These are phyloP conservation scores for Pleurostoma richardsiae DNA, from an alignment of 2,329 filamentous ascomycete species.

Conservation along the genomic window DNA sequence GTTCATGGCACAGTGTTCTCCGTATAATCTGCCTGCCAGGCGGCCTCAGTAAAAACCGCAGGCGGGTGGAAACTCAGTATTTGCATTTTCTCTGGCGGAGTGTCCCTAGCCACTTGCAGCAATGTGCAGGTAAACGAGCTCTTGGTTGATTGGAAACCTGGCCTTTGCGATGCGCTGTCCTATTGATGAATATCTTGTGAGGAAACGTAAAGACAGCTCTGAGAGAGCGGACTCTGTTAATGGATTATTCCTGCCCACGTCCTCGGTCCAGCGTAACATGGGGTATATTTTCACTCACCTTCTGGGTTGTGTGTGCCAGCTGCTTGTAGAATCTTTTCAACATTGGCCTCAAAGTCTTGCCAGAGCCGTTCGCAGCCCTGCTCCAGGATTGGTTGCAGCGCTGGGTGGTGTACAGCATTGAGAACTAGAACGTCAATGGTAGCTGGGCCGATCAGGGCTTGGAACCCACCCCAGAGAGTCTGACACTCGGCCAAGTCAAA, in stretches of 20 bases:
- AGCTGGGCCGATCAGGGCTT: background rate
- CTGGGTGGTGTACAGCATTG: background rate
- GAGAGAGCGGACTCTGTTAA: background rate
- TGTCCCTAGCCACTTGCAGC: background rate
- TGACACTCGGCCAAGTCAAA: background rate
- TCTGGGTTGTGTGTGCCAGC: background rate
- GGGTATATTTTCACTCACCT: background rate
- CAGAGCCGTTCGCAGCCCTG: background rate
- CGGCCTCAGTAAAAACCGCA: background rate
- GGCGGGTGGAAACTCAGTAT: background rate
- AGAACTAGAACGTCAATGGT: background rate
- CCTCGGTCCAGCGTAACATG: background rate
- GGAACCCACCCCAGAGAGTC: background rate
- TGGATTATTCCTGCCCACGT: background rate
- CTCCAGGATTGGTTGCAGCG: background rate
- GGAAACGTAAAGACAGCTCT: background rate
- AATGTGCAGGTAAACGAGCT: background rate
- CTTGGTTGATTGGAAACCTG: background rate
- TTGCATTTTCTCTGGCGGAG: background rate
- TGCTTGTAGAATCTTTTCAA: background rate
- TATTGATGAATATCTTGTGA: background rate
- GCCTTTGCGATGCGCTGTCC: background rate
- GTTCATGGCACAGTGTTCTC: background rate
- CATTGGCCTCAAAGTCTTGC: background rate
- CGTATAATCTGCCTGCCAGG: background rate